phyloP scores from a whole-genome alignment of 2,329 filamentous ascomycete species.

The Coniochaeta prunicola region DNA sequence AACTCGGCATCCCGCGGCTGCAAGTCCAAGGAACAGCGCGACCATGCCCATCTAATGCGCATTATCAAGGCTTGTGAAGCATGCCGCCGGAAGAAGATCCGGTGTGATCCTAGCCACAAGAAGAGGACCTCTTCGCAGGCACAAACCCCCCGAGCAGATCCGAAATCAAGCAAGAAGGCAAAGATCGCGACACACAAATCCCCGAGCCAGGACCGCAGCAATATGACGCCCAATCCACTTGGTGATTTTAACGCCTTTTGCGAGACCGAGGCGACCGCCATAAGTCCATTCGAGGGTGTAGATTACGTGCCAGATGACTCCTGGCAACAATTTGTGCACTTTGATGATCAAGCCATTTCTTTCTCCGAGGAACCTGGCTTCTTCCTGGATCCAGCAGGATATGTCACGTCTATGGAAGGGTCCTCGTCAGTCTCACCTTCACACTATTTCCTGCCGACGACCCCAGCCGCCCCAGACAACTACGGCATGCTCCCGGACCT shows the following conservation, averaged over 20 bases:
- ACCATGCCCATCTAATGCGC: constrained; percentile 59
- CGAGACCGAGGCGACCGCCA: constrained; percentile 9
- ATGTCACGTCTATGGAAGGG: constrained; percentile 29
- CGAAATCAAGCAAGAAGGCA: constrained; percentile 35
- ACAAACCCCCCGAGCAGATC: constrained; percentile 17
- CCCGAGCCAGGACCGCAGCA: not conserved
- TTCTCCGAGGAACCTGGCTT: constrained; percentile 35
- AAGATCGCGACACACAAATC: constrained; percentile 16
- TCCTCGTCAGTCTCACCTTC: constrained; percentile 25
- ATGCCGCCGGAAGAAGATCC: constrained; percentile 56
- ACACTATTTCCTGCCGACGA: constrained; percentile 19
- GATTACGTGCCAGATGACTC: constrained; percentile 9
- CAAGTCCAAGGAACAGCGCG: constrained; percentile 62
- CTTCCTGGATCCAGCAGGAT: constrained; percentile 33
- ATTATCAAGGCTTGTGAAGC: constrained; percentile 61
- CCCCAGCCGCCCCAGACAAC: not conserved
- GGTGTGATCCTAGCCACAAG: constrained; percentile 54
- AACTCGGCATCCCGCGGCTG: constrained; percentile 54
- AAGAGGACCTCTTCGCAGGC: constrained; percentile 27
- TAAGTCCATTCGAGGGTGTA: constrained; percentile 8
- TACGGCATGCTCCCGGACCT: constrained; percentile 5
- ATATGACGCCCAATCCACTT: not conserved
- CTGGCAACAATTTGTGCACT: constrained; percentile 35
- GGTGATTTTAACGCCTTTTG: constrained; percentile 10
- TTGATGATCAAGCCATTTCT: constrained; percentile 26